phyloP scores from a whole-genome alignment of 2,329 filamentous ascomycete species.

The Berkeleyomyces basicola region DNA sequence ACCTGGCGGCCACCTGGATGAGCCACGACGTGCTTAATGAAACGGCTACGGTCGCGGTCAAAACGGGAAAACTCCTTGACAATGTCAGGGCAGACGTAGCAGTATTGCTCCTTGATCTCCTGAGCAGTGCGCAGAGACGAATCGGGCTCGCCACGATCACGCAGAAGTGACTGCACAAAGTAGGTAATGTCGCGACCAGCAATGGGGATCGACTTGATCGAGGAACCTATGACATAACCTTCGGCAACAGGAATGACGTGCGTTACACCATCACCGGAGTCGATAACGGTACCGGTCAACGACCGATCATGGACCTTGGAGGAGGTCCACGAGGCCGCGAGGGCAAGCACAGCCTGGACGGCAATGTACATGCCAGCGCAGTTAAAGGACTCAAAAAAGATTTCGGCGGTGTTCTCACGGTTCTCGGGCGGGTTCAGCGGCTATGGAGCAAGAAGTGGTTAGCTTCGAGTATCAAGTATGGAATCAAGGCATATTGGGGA shows the following conservation, averaged over 20 bases:
- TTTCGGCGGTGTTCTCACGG: conserved; percentile 96
- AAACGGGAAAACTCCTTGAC: conserved; percentile 96
- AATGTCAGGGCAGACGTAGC: conserved; percentile 95
- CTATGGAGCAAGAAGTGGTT: conserved; percentile 26
- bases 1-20: conserved; percentile 75
- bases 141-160: conserved; percentile 91
- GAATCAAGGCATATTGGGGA: conserved; percentile 11
- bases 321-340: conserved; percentile 96
- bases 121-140: conserved; percentile 95
- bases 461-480: background rate
- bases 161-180: conserved; percentile 89
- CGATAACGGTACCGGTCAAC: conserved; percentile 91
- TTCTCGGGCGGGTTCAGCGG: conserved; percentile 97
- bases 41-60: conserved; percentile 80
- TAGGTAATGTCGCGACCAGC: conserved; percentile 97
- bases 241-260: conserved; percentile 98
- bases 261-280: conserved; percentile 96
- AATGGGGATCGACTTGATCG: conserved; percentile 97
- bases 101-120: conserved; percentile 97
- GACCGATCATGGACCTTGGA: conserved; percentile 95
- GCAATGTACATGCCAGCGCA: conserved; percentile 98
- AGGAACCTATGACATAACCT: conserved; percentile 96
- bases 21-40: conserved; percentile 75
- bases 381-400: conserved; percentile 99
- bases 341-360: conserved; percentile 88